Conservation (phyloP, 2,329 filamentous ascomycete species). For the Sclerotinia nivalis region DNA sequence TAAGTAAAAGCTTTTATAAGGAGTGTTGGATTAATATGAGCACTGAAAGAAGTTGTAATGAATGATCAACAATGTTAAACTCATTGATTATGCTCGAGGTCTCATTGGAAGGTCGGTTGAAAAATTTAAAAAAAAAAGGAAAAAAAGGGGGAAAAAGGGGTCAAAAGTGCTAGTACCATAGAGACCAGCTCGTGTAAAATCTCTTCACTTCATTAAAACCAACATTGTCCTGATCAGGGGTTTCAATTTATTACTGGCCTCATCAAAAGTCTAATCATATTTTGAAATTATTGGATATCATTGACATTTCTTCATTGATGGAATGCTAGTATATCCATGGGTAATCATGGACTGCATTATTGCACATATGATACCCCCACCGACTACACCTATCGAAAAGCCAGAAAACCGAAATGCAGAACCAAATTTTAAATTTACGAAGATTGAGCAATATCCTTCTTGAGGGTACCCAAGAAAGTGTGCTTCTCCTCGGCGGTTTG, state of each 20-base stretch:
- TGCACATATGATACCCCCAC: conserved; percentile 35
- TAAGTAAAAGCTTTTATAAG: too few relatives aligned
- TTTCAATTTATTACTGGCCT: background rate
- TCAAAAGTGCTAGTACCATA: background rate
- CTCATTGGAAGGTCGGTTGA: background rate
- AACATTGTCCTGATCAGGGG: background rate
- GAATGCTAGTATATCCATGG: conserved; percentile 32
- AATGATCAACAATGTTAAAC: background rate
- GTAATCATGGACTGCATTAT: conserved; percentile 33
- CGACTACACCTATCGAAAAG: conserved; percentile 38
- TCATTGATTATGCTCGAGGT: background rate
- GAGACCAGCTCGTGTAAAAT: background rate
- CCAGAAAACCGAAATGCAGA: conserved; percentile 41
- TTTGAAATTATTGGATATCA: conserved; percentile 19
- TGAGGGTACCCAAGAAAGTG: conserved; percentile 91
- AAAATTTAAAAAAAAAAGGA: background rate
- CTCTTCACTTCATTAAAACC: background rate
- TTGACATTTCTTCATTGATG: conserved; percentile 38
- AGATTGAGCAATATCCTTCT: conserved; percentile 80
- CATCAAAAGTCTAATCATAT: background rate
- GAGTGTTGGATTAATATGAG: too few relatives aligned
- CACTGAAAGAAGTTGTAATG: background rate
- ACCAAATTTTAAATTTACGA: conserved; percentile 46
- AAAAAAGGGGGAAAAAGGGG: background rate
- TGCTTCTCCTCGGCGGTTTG: conserved; percentile 98